Evolutionary conservation across 768 basidiomycete species (phyloP), one percentile per base, ranked within the genome.

Genomic region (Amanita pseudoporphyria): DNA sequence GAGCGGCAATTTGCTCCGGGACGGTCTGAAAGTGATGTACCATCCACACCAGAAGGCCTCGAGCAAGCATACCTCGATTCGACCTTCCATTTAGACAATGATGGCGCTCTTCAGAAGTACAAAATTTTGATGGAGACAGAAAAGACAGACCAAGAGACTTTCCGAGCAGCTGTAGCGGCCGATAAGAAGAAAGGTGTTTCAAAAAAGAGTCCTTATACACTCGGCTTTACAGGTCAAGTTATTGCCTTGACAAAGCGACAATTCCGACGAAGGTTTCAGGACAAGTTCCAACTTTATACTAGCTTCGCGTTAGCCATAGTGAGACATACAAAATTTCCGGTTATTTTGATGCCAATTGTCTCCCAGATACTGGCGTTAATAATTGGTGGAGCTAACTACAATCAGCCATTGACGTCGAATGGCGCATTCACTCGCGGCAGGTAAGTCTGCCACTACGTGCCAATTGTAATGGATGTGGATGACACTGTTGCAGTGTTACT

Each of bases 351-450:
- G 31, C 24, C 46, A 57, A 14, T 36, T 19, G 54, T 4, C 51
- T 53, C 18, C 4, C 47, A 79, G 78, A 58, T 68, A 32, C 62
- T 83, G 24, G 73, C 81, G 14, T 58, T 87, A 40, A 73, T 87
- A 35, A 70, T 87, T 56, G 90, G 90, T 31, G 81, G 74, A 7
- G 78, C 83, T 6, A 94, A 79, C 69, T 79, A 81, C 58, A 78
- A 84, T 42, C 74, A 85, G 43, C 86, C 88, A 1, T 58, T 73
- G 12, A 82, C 84, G 0, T 78, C 91, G 5, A 74, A 76, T 36
- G 92, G 92, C 28, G 87, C 84, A 0, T 96, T 96, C 67, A 91
- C 90, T 21, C 79, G 91, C 53, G 89, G 88, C 40, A 74, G 86
- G 70, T 71, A 51, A 39, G 63, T 16, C 19, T 0, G n/a, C n/a